phyloP scores from a whole-genome alignment of 73 alveolate species.

The Paramecium pentaurelia region DNA sequence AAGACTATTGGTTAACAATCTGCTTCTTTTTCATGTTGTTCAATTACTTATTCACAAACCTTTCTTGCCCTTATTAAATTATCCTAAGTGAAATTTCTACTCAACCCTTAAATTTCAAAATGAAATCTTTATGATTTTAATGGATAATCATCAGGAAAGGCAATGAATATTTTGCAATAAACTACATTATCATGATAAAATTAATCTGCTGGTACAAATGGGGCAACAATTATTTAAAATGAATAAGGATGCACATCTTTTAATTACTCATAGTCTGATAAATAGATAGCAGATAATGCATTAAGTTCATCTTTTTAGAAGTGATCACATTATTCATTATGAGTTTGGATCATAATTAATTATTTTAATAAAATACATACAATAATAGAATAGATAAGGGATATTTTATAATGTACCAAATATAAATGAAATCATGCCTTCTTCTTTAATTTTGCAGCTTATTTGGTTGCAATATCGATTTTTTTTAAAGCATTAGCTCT shows the following conservation, averaged over 20 bases:
- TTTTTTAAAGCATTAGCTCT: slow-evolving; percentile 86
- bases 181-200: slow-evolving; percentile 18
- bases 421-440: background rate
- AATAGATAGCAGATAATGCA: slow-evolving; percentile 28
- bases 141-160: slow-evolving; percentile 8
- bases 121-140: slow-evolving; percentile 8
- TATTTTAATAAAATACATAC: background rate
- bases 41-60: slow-evolving; percentile 20
- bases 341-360: slow-evolving; percentile 21
- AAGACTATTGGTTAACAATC: slow-evolving; percentile 1
- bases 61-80: background rate
- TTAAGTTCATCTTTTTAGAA: slow-evolving; percentile 9
- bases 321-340: background rate
- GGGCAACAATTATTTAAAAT: background rate
- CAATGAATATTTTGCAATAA: background rate
- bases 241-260: slow-evolving; percentile 32
- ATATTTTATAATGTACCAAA: background rate
- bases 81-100: background rate
- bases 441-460: slow-evolving; percentile 49
- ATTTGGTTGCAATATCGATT: slow-evolving; percentile 75
- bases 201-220: background rate
- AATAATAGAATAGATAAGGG: background rate
- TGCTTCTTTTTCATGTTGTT: background rate
- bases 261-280: background rate
- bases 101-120: slow-evolving; percentile 7